Evolutionary conservation across 257 asterid species (phyloP).

Genomic region (Lavandula angustifolia): DNA sequence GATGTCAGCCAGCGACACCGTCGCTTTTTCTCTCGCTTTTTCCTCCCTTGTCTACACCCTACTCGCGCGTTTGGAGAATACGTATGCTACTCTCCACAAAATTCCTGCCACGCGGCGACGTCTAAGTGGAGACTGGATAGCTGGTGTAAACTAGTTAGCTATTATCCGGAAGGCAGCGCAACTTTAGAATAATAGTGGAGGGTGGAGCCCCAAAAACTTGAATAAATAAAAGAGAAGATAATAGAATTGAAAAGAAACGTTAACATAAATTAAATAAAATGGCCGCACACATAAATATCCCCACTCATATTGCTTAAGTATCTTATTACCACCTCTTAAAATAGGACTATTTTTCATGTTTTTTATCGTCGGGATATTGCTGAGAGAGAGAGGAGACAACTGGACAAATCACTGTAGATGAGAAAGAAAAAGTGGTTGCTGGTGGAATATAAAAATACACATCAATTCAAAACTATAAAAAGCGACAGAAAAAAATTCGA

Average conservation of each 20-base stretch:
- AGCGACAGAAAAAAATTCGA: no score
- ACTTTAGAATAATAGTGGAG: conserved; percentile 28
- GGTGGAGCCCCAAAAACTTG: conserved; percentile 26
- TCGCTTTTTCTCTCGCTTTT: conserved; percentile 37
- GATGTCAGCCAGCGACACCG: conserved; percentile 43
- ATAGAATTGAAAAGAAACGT: conserved; percentile 22
- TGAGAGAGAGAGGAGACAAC: conserved; percentile 8
- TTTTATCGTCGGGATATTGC: not conserved
- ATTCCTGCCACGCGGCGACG: conserved; percentile 26
- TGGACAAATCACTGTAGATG: conserved; percentile 29
- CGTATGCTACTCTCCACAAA: conserved; percentile 21
- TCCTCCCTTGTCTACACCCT: not conserved
- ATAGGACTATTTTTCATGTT: not conserved
- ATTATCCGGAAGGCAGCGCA: conserved; percentile 22
- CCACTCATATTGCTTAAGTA: conserved; percentile 27
- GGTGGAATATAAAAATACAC: conserved; percentile 20
- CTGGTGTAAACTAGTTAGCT: not conserved
- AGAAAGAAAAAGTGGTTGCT: conserved; percentile 21
- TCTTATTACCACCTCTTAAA: conserved; percentile 38
- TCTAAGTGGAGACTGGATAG: conserved; percentile 31
- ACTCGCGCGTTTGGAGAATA: conserved; percentile 35
- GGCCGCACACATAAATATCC: not conserved
- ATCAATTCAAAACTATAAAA: no score
- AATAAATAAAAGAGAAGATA: not conserved
- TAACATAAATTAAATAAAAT: conserved; percentile 34